Percentiles rank a stretch among this genome's conserved stretches.
Conservation (phyloP, 257 asterid species). For the Linaria vulgaris region DNA sequence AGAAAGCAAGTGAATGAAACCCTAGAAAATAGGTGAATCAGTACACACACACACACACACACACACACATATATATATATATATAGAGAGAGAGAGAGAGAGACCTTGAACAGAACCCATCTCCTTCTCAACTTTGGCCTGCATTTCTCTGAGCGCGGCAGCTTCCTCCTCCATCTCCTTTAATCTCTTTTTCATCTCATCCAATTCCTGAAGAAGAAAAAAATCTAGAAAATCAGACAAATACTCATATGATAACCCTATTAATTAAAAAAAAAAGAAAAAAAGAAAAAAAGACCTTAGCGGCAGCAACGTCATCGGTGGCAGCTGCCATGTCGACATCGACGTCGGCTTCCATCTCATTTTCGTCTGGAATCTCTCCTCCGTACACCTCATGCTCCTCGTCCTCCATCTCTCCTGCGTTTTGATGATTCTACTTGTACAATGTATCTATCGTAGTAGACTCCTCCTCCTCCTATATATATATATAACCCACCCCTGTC, state of each 20-base stretch:
- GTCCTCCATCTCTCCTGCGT: constrained; percentile 50
- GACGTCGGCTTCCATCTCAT: constrained; percentile 58
- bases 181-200: constrained; percentile 70
- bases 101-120: constrained; percentile 65
- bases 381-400: constrained; percentile 76
- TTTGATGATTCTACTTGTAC: constrained; percentile 1
- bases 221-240: constrained; percentile 19
- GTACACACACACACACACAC: too few species aligned
- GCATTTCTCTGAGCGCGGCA: constrained; percentile 66
- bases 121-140: constrained; percentile 70
- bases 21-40: background rate
- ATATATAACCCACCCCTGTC: too few species aligned
- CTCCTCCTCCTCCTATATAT: too few species aligned
- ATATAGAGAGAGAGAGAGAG: too few species aligned
- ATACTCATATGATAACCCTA: constrained; percentile 13
- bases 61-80: too few species aligned
- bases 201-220: constrained; percentile 46
- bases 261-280: background rate
- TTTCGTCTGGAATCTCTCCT: constrained; percentile 61
- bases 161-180: constrained; percentile 78
- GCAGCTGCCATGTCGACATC: constrained; percentile 57
- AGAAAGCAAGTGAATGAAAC: background rate
- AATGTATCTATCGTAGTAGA: too few species aligned
- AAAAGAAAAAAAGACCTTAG: constrained; percentile 33
- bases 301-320: constrained; percentile 58